Evolutionary conservation across 371 early-diverging fungal genomes (phyloP).

Genomic region (Modicella reniformis): DNA sequence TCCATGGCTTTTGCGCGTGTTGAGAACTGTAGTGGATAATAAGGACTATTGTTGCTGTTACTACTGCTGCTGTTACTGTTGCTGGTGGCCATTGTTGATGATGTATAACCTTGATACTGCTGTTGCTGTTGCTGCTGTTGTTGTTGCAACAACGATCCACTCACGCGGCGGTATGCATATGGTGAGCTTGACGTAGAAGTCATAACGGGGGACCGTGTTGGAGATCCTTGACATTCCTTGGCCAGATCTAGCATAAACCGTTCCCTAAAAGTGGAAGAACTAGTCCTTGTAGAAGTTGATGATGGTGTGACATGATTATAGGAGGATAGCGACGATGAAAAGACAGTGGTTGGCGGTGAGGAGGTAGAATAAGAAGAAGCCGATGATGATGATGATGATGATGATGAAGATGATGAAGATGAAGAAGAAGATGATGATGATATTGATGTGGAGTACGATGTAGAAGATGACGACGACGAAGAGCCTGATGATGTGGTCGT

Average conservation of each 20-base stretch:
- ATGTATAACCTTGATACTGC: background rate
- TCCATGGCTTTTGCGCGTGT: constrained; percentile 52
- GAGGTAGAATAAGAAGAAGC: constrained; percentile 1
- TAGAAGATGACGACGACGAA: constrained; percentile 27
- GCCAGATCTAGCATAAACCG: constrained; percentile 46
- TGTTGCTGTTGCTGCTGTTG: constrained; percentile 6
- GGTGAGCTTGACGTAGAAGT: constrained; percentile 11
- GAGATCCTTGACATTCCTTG: constrained; percentile 27
- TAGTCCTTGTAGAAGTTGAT: constrained; percentile 11
- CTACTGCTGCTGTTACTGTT: constrained; percentile 4
- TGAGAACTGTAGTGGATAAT: constrained; percentile 50
- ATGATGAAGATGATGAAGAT: background rate
- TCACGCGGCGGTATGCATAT: constrained; percentile 9
- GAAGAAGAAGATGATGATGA: constrained; percentile 11
- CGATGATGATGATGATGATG: constrained; percentile 4
- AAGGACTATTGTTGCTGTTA: background rate
- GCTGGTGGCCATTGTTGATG: constrained; percentile 10
- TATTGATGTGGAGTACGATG: background rate
- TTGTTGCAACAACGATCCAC: constrained; percentile 1
- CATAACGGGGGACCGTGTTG: background rate
- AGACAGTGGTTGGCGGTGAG: background rate
- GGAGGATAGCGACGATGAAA: constrained; percentile 2
- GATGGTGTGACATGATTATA: background rate
- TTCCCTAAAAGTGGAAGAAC: constrained; percentile 26
- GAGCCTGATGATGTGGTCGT: constrained; percentile 33